Base-by-base conservation (phyloP, 2,329 filamentous ascomycete genomes). In the Phaeoacremonium minimum region DNA sequence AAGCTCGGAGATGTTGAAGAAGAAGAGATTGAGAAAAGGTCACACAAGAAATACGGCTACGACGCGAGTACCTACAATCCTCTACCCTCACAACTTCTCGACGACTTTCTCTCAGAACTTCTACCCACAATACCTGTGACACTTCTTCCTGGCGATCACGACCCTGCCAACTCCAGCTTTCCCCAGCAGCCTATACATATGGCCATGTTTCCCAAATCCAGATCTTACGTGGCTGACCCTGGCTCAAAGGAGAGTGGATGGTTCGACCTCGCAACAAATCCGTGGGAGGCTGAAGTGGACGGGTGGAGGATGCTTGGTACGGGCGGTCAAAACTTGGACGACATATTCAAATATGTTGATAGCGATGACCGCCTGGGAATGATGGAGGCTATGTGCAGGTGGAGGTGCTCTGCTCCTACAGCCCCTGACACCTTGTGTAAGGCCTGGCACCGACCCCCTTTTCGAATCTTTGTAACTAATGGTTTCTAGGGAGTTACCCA, bases 371-470 rank as follows among this genome's bases (percentile, higher is more conserved):
- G 90, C 15, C 55, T 97, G 17, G 83, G 83, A 32, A 87, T 96
- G 75, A 93, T 97, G 85, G 93, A 97, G 61, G 83, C 83, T 39
- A 93, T 95, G 79, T 81, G 95, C 47, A 75, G 89, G 41, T 98
- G 93, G 93, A 77, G 93, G 43, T 87, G 88, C 55, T 81, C 81
- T 46, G 93, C 93, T 5, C 93, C 93, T 2, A 98, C 93, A 1
- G 93, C 93, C 2, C 93, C 94, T 0, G 94, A 98, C 61, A 98
- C 94, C 1, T 58, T 98, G 30, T 95, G 89, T 91, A 71, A 71
- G 85, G 69, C 11, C n/a, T n/a, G n/a, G n/a, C n/a, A n/a, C n/a
- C n/a, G n/a, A 15, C n/a, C n/a, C n/a, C n/a, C n/a, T n/a, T n/a
- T 20, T 18, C 18, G 14, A 31, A 7, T 14, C 17, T n/a, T n/a